Conservation (phyloP, 2,329 filamentous ascomycete genomes). For the Ciborinia camelliae region DNA sequence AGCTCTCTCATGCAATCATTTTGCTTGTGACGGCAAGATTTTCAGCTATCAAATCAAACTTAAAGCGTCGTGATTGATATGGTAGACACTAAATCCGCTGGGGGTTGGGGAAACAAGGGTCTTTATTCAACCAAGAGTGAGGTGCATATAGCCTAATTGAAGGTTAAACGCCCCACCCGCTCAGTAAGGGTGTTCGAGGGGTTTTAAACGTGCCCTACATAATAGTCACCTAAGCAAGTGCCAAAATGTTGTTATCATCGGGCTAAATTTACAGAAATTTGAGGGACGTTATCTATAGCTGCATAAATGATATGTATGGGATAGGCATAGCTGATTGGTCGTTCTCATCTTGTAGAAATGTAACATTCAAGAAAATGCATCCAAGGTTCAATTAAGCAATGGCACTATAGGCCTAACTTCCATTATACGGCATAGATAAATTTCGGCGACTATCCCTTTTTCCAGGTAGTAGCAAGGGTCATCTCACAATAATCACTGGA, state of each 20-base stretch:
- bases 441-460: background rate
- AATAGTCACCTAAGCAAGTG: background rate
- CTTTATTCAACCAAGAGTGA: background rate
- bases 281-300: background rate
- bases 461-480: background rate
- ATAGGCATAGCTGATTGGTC: background rate
- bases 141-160: conserved; percentile 4
- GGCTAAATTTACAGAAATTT: background rate
- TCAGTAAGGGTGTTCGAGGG: background rate
- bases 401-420: background rate
- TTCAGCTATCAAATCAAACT: background rate
- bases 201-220: background rate
- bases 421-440: background rate
- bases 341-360: background rate
- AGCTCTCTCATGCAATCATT: background rate
- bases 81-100: background rate
- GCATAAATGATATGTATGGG: background rate
- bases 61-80: background rate
- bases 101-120: background rate
- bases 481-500: background rate
- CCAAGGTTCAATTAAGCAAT: background rate
- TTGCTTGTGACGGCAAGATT: background rate
- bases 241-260: background rate
- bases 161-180: background rate
- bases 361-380: background rate